A percentile compares a stretch with the other conserved stretches of the same genome.
Conservation (phyloP, 129 eudicot species). For the Lactuca saligna region DNA sequence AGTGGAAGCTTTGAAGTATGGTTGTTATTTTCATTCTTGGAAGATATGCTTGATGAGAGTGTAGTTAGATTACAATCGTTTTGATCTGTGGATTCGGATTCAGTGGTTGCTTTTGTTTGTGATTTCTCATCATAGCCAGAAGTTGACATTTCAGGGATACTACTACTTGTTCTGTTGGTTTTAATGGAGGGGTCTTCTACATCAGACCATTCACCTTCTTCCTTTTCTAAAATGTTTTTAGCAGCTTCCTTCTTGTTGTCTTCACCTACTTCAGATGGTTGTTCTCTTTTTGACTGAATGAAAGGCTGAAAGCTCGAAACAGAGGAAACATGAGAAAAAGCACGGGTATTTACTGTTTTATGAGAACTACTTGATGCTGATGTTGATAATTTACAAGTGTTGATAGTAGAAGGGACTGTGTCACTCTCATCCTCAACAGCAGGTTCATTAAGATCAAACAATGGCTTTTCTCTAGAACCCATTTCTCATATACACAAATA, state of each 20-base stretch:
- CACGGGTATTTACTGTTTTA: constrained; percentile 48
- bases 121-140: too few relatives aligned
- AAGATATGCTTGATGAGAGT: constrained; percentile 35
- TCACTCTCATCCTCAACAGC: constrained; percentile 53
- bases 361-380: constrained; percentile 39
- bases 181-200: constrained; percentile 47
- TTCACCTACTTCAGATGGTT: too few relatives aligned
- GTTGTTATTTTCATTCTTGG: constrained; percentile 46
- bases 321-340: constrained; percentile 69
- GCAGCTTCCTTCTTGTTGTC: constrained; percentile 20
- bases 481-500: constrained; percentile 60
- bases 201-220: constrained; percentile 90
- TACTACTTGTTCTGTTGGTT: constrained; percentile 15
- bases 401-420: constrained; percentile 54
- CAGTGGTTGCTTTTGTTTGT: too few relatives aligned
- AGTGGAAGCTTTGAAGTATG: constrained; percentile 44
- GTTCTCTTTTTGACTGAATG: constrained; percentile 39
- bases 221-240: constrained; percentile 43
- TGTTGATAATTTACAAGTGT: constrained; percentile 43
- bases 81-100: not conserved
- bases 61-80: constrained; percentile 23
- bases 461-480: constrained; percentile 70
- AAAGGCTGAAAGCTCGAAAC: constrained; percentile 80
- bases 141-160: not conserved
- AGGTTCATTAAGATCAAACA: constrained; percentile 85